Evolutionary conservation across 495 filamentous ascomycete genomes (phyloP), one percentile per base, ranked within the genome.

Genomic region (Daldinia vernicosa): DNA sequence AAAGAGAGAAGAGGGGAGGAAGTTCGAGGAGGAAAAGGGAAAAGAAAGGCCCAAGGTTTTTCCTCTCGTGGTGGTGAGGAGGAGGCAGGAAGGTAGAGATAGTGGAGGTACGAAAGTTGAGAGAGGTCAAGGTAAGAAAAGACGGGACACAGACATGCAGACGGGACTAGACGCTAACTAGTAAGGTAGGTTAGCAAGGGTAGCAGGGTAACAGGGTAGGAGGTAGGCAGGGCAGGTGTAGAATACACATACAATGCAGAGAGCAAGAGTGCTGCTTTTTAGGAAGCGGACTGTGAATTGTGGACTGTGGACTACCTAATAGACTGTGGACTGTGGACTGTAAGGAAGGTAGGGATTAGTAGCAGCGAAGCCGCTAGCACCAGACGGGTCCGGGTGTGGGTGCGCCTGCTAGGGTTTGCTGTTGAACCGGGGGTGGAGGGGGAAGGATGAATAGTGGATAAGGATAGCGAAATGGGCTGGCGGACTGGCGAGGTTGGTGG

Each of bases 61-160:
- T 79, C 70, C 70, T 72, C 69, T 83, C 77, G 78, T 77, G 77
- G 76, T 73, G 75, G 77, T 78, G 76, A 79, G 63, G 79, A 75
- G 75, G 74, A 75, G 74, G 77, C 74, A 76, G 76, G 75, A 75
- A 70, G 75, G 74, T 72, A 76, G 77, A 75, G 78, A 78, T 71
- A 71, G 78, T 76, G 73, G 76, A 82, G 78, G 74, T 74, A 67
- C 73, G 71, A 78, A 70, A 75, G 72, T 76, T 74, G 73, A 76
- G 75, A 71, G 69, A 71, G 72, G 77, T 76, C 70, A 71, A 75
- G 72, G 70, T 76, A 69, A 71, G 70, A 76, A 72, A 71, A 70
- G 74, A 75, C 65, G 67, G 68, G 66, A 72, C 68, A 77, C 74
- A 76, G 75, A 77, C 72, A 70, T 72, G 74, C 67, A 73, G 66